Evolutionary conservation across 495 filamentous ascomycete genomes (phyloP).

Genomic region (Cryomyces minteri): DNA sequence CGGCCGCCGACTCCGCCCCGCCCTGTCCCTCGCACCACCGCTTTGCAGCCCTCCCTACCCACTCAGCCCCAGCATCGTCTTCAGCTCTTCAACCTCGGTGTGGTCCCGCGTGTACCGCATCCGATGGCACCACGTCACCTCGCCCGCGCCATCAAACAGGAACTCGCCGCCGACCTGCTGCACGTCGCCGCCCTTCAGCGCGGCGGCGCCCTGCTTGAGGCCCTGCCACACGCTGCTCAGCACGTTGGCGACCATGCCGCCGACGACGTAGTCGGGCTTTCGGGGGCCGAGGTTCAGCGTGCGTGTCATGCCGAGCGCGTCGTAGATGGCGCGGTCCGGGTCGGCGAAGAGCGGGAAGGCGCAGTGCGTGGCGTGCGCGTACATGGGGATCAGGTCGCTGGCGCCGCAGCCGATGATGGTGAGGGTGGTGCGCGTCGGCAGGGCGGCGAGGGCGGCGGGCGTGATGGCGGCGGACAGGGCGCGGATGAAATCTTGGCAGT

Average conservation of each 20-base stretch:
- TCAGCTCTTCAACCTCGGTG: too few relatives aligned
- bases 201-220: conserved; percentile 33
- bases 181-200: conserved; percentile 45
- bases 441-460: conserved; percentile 29
- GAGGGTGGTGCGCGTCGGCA: conserved; percentile 43
- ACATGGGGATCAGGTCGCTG: conserved; percentile 52
- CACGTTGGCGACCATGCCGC: conserved; percentile 25
- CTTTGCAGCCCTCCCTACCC: too few relatives aligned
- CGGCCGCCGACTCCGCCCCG: too few relatives aligned
- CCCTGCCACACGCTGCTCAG: conserved; percentile 35
- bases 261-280: conserved; percentile 46
- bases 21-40: too few relatives aligned
- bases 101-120: too few relatives aligned
- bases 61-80: too few relatives aligned
- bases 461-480: conserved; percentile 41
- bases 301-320: conserved; percentile 48
- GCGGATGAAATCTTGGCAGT: conserved; percentile 57
- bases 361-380: conserved; percentile 41
- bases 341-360: conserved; percentile 73
- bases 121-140: too few relatives aligned
- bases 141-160: too few relatives aligned
- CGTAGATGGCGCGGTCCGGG: conserved; percentile 49
- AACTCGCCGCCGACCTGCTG: conserved; percentile 74
- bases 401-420: conserved; percentile 63
- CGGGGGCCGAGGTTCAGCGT: conserved; percentile 40